phyloP scores from a whole-genome alignment of 2,329 filamentous ascomycete genomes.

The Colletotrichum plurivorum region DNA sequence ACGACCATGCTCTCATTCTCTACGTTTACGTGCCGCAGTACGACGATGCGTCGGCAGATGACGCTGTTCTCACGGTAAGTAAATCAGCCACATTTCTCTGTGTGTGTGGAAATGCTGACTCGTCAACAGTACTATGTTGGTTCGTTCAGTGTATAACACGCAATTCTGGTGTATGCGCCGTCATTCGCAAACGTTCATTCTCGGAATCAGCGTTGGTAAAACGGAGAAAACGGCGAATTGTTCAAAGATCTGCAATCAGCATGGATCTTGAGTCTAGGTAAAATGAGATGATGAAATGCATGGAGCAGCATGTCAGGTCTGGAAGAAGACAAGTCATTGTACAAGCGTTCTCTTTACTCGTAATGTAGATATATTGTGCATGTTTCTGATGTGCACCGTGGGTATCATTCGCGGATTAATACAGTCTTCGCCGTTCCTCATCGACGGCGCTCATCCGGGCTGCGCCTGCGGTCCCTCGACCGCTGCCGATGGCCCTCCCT shows the following conservation, averaged over 20 bases:
- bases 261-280: neutral
- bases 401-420: neutral
- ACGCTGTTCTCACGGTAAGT: conserved; percentile 82
- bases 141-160: conserved; percentile 51
- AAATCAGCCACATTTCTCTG: neutral
- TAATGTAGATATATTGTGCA: neutral
- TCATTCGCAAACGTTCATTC: neutral
- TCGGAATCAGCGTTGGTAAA: neutral
- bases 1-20: conserved; percentile 84
- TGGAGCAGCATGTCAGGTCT: neutral
- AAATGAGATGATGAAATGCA: neutral
- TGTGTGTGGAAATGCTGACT: conserved; percentile 12
- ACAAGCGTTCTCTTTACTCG: too few relatives aligned
- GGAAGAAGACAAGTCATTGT: neutral
- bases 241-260: neutral
- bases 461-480: conserved; percentile 30
- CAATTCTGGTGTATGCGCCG: neutral
- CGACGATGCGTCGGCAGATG: conserved; percentile 75
- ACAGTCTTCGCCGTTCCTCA: neutral
- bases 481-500: conserved; percentile 24
- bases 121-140: conserved; percentile 54
- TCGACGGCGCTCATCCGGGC: conserved; percentile 26
- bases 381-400: neutral
- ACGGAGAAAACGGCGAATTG: neutral
- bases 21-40: conserved; percentile 85